Evolutionary conservation across 2,329 filamentous ascomycete species (phyloP), one percentile per base, ranked within the genome.

Genomic region (Cladorrhinum sp.): DNA sequence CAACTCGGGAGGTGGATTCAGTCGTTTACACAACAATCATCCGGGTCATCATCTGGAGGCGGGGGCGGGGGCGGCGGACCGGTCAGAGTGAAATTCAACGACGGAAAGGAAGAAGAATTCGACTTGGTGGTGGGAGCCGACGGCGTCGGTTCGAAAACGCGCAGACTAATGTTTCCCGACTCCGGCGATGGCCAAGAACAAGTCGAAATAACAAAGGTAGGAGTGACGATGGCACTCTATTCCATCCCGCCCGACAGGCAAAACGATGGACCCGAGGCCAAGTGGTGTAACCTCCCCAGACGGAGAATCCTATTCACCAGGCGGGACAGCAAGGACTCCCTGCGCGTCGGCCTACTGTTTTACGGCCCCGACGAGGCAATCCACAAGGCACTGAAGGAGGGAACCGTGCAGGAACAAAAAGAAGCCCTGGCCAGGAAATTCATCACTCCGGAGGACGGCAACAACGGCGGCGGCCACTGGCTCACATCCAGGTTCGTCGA

Each of bases 51-150:
- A n/a, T n/a, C 66, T 9, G 67, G 62, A 9, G 57, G 32, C 12
- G 59, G 20, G 2, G 62, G 9, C 9, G 48, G n/a, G 63, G 57
- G 18, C 3, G 12, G 8, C 2, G 32, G 32, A 2, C 8, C 7
- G 22, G 70, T 74, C 7, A 59, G 62, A 7, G 72, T 71, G 2
- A 57, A 51, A 23, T 78, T 85, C 56, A 75, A 74, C 2, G 75
- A 81, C 56, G 79, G 79, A 3, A 66, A 66, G 0, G 68, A 65
- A 3, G 74, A 76, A 20, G 69, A 67, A 1, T 85, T 75, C 63
- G 83, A 85, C 62, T 65, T 85, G 0, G 66, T 85, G 0, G 76
- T 85, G 48, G 81, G 78, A 3, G 81, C 81, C 2, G 83, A 86
- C 60, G 83, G 83, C 0, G 75, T 80, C 18, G 73, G 76, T 1